Evolutionary conservation across 2,329 filamentous ascomycete species (phyloP).

Genomic region (Epicoccum sorghinum): DNA sequence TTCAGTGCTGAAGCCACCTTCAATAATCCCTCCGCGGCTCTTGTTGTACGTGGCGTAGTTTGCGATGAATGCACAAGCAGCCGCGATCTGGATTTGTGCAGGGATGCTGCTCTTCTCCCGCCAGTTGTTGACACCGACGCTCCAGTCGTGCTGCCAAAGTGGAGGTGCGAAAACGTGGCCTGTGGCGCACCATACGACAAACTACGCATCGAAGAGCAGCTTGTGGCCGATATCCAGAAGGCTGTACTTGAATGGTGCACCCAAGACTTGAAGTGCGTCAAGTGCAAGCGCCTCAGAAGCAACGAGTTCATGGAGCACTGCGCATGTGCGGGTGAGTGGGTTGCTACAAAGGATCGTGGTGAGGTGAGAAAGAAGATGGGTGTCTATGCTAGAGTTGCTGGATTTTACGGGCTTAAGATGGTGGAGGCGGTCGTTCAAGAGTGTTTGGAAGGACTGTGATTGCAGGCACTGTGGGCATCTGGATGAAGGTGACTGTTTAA

Average conservation of each 20-base stretch:
- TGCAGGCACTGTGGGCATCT: neutral
- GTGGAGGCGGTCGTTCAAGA: constrained; percentile 75
- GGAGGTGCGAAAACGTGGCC: constrained; percentile 70
- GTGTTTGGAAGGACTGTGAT: constrained; percentile 56
- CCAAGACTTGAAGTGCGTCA: constrained; percentile 88
- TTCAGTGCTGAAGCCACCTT: constrained; percentile 90
- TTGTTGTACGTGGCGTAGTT: constrained; percentile 76
- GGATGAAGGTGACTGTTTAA: neutral
- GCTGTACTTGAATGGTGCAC: constrained; percentile 80
- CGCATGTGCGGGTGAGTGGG: constrained; percentile 87
- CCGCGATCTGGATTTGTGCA: constrained; percentile 88
- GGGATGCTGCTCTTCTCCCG: constrained; percentile 79
- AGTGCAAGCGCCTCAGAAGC: constrained; percentile 68
- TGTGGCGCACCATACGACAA: constrained; percentile 78
- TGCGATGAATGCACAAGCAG: constrained; percentile 91
- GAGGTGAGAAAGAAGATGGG: constrained; percentile 69
- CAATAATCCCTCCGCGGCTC: constrained; percentile 77
- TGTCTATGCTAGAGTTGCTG: constrained; percentile 76
- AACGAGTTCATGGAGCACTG: constrained; percentile 99
- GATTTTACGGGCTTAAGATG: constrained; percentile 82
- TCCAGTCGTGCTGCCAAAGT: constrained; percentile 62
- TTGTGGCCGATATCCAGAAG: constrained; percentile 78
- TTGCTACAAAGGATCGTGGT: constrained; percentile 69
- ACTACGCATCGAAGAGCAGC: constrained; percentile 80
- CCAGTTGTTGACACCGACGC: constrained; percentile 38